Evolutionary conservation across 2,329 filamentous ascomycete genomes (phyloP).

Genomic region (Penicillium sp.): DNA sequence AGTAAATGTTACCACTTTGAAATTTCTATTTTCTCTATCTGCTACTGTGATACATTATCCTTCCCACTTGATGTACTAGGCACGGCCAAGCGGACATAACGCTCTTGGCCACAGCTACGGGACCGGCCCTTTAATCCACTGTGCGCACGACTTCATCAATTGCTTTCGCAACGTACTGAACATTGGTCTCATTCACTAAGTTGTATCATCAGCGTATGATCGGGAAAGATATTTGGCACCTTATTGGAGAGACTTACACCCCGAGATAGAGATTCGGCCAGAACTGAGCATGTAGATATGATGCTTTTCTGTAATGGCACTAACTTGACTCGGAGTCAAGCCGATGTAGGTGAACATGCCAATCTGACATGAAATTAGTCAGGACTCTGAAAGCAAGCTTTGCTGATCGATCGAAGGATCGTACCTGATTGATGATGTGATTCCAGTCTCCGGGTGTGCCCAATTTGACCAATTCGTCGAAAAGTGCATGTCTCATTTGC

Average conservation of each 20-base stretch:
- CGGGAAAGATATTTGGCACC: not conserved
- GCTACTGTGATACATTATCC: too few species aligned
- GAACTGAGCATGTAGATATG: slow-evolving; percentile 22
- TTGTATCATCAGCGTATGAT: not conserved
- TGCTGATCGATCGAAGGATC: not conserved
- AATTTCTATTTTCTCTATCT: too few species aligned
- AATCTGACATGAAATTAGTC: slow-evolving; percentile 7
- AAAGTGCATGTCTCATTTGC: slow-evolving; percentile 16
- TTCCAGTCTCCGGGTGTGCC: slow-evolving; percentile 17
- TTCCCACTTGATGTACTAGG: too few species aligned
- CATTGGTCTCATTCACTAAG: slow-evolving; percentile 15
- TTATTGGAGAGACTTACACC: not conserved
- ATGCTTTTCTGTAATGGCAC: slow-evolving; percentile 13
- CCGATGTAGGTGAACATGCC: slow-evolving; percentile 24
- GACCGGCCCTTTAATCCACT: not conserved
- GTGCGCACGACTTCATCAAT: slow-evolving; percentile 17
- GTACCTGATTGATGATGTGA: slow-evolving; percentile 12
- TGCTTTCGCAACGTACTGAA: slow-evolving; percentile 14
- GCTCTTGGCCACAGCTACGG: too few species aligned
- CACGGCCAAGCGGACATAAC: too few species aligned
- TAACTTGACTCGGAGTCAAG: slow-evolving; percentile 11
- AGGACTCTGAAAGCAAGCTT: not conserved
- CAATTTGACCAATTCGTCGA: slow-evolving; percentile 10
- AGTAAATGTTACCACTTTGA: too few species aligned
- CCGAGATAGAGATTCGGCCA: slow-evolving; percentile 20